Evolutionary conservation across 805 yeast genomes (phyloP), one percentile per base, ranked within the genome.

Genomic region (Zygotorulaspora florentina): DNA sequence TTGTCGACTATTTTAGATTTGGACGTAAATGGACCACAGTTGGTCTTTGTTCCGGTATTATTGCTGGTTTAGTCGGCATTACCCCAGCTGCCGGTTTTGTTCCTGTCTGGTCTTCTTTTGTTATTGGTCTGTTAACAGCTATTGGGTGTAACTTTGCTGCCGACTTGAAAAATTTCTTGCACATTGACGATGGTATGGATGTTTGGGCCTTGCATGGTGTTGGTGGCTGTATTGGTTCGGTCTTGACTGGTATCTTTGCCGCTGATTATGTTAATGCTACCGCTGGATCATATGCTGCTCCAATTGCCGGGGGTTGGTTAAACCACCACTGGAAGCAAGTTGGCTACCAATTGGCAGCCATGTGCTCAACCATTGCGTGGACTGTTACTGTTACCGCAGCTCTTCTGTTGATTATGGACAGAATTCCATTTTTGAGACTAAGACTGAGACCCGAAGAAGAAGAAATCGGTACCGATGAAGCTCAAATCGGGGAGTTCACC

Each of bases 1-100:
- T 87, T 61, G 80, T 90, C 50, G 99, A 93, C 70, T 86, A 79
- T 69, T 79, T 83, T 69, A 72, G 96, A 75, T 80, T 83, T 47
- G 91, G 93, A 48, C 84, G 83, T 47, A 86, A 87, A 64, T 88
- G 95, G 91, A 87, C 96, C 46, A 82, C 96, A 23, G 89, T 88
- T 44, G 97, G 97, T 54, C 76, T 91, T 67, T 89, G 98, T 69
- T 83, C 89, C 43, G 99, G 99, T 61, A 85, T 89, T 49, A 80
- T 93, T 65, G 85, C 95, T 28, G 99, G 98, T 52, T 77, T 91
- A 51, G 97, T 93, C 40, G 93, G 93, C 62, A 83, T 91, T 52
- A 91, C 98, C 2, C 98, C 99, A 39, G 97, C 91, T 52, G 97
- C 98, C 16, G 98, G 97, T 53, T 90, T 73, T 63, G 96, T 91